Evolutionary conservation across 1,284 basidiomycete species (phyloP).

Genomic region (Calocybe gambosa): DNA sequence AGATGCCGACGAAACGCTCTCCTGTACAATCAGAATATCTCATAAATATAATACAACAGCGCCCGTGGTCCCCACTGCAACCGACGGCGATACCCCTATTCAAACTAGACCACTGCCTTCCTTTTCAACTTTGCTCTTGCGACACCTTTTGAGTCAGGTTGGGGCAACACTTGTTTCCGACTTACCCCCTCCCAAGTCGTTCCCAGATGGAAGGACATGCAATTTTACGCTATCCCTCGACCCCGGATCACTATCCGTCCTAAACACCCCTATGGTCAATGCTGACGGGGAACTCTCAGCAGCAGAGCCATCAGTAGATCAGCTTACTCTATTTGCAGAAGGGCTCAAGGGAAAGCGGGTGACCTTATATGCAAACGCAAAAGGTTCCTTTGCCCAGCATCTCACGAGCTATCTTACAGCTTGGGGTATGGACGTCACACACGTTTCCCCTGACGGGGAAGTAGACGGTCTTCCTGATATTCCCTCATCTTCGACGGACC

Average conservation of each 20-base stretch:
- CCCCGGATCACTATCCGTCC: slow-evolving; percentile 39
- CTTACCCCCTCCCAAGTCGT: slow-evolving; percentile 34
- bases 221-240: slow-evolving; percentile 52
- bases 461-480: slow-evolving; percentile 30
- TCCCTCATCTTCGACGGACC: slow-evolving; percentile 14
- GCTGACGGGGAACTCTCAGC: slow-evolving; percentile 31
- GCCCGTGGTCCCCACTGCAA: not conserved
- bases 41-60: slow-evolving; percentile 26
- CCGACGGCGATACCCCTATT: slow-evolving; percentile 13
- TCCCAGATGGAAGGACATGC: slow-evolving; percentile 43
- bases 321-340: slow-evolving; percentile 75
- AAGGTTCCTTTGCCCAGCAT: slow-evolving; percentile 84
- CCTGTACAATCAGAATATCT: slow-evolving; percentile 32
- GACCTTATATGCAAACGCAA: slow-evolving; percentile 74
- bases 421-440: slow-evolving; percentile 90
- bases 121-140: slow-evolving; percentile 59
- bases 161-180: slow-evolving; percentile 54
- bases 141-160: slow-evolving; percentile 61
- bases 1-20: slow-evolving; percentile 24
- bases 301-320: slow-evolving; percentile 70
- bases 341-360: slow-evolving; percentile 78
- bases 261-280: slow-evolving; percentile 34
- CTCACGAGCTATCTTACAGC: slow-evolving; percentile 87
- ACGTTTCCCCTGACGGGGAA: slow-evolving; percentile 62
- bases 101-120: slow-evolving; percentile 42